Base-by-base conservation (phyloP, 225 moss, liverwort and hornwort species). In the Pseudoscleropodium purum region DNA sequence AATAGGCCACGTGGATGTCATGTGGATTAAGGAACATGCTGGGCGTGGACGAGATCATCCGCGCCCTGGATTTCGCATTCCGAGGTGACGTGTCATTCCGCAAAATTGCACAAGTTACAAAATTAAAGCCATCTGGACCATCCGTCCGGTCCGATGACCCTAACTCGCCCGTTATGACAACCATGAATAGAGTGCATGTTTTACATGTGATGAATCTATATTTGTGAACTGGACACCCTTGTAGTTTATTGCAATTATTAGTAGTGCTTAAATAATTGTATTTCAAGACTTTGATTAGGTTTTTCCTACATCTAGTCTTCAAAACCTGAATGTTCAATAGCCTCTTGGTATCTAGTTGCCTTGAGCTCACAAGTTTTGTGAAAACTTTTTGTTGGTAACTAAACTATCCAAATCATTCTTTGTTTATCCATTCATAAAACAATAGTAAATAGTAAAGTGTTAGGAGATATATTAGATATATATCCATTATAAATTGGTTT, bases 181-280 rank as follows among this genome's bases (percentile, higher is more conserved):
- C n/a, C n/a, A n/a, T n/a, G n/a, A n/a, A n/a, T 31, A 7, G 19
- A 49, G 2, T 31, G 2, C 11, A 75, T 18, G 11, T 43, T 17
- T 29, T 31, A 2, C 30, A 30, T 6, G 41, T 41, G 7, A 75
- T 47, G 19, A 11, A 18, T 10, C 31, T 18, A 41, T 70, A 43
- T 17, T 73, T 27, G 16, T 43, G 3, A 24, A 18, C 2, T 27
- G 5, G 10, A 2, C 0, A 1, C 3, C 73, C 3, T 41, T 43
- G 43, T 43, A 27, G 43, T 73, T 15, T 73, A 27, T n/a, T n/a
- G n/a, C n/a, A n/a, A n/a, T n/a, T n/a, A n/a, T 27, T 16, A 15
- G 16, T 16, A 27, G 43, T 16, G 16, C 13, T n/a, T n/a, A n/a
- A 73, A 73, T 2, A 73, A 43, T 17, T 43, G 73, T 5, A 73